Base-by-base conservation (phyloP, 2,329 filamentous ascomycete genomes). In the Colletotrichum eleusines region DNA sequence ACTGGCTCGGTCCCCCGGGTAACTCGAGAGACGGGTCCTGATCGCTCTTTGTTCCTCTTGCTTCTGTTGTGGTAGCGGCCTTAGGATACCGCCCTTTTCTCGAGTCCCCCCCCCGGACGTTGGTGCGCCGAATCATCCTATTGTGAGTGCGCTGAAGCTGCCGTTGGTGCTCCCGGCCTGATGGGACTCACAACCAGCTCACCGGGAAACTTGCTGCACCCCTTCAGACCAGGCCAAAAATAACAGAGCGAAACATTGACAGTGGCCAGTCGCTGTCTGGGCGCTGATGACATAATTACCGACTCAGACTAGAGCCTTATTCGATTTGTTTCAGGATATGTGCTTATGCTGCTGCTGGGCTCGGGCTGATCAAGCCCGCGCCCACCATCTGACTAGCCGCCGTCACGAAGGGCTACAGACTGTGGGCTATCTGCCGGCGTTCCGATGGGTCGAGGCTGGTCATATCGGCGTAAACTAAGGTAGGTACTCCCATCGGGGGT, bases 311-410 rank as follows among this genome's bases (percentile, higher is more conserved):
- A 58, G 40, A 54, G 38, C 8, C 40, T 61, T 42, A 35, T 40
- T 46, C 54, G 7, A 51, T 35, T 20, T 68, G 69, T 71, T 71
- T 71, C 69, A 69, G 46, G 63, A 68, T 63, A 35, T 71, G 69
- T 68, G 69, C 69, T 71, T 68, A 68, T 71, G 58, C 64, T 63
- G 58, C 58, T 71, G 53, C 64, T 71, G 42, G 58, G 31, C 33
- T 53, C 69, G 64, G 64, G 69, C 58, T 71, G 64, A 68, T 71
- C 46, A 53, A 58, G 31, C 51, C 26, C 18, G 4, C 58, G n/a
- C 23, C 59, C 58, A 20, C 38, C 55, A 58, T 38, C 42, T 63
- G 60, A 18, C 26, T 42, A 62, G 57, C 44, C 26, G 51, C 28
- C 69, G 44, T 71, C 35, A 54, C 20, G 20, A 44, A 12, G 61